Percentiles rank a stretch among this genome's conserved stretches.
phyloP scores from a whole-genome alignment of 1,284 basidiomycete species.

The Peniophora sp. region DNA sequence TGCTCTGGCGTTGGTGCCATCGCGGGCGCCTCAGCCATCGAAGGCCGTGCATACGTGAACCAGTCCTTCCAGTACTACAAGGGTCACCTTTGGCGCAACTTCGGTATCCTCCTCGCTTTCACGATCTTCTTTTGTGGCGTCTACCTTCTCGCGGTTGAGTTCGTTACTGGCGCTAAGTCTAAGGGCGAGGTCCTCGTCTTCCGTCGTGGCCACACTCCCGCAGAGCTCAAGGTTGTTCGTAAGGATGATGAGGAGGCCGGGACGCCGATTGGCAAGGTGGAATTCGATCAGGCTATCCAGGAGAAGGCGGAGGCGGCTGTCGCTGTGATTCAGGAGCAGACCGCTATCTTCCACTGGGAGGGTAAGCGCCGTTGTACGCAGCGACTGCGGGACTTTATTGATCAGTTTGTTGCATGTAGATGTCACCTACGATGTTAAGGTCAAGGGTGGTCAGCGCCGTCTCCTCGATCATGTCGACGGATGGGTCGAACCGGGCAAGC shows the following conservation, averaged over 20 bases:
- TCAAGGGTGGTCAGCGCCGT: conserved; percentile 58
- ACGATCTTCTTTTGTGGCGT: conserved; percentile 58
- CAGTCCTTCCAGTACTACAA: conserved; percentile 41
- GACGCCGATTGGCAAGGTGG: background rate
- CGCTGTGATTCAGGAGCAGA: conserved; percentile 4
- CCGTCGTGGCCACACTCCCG: conserved; percentile 27
- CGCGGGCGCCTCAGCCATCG: conserved; percentile 37
- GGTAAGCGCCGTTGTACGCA: conserved; percentile 34
- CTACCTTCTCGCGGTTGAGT: conserved; percentile 56
- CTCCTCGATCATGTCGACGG: conserved; percentile 81
- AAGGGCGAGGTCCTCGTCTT: conserved; percentile 40
- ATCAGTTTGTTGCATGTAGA: background rate
- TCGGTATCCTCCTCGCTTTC: conserved; percentile 52
- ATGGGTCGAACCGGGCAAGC: conserved; percentile 77
- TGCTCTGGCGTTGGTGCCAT: conserved; percentile 57
- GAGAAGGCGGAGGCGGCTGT: conserved; percentile 1
- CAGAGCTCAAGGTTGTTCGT: conserved; percentile 13
- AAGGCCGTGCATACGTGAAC: conserved; percentile 52
- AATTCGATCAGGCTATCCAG: background rate
- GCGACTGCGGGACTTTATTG: conserved; percentile 34
- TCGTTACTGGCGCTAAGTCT: conserved; percentile 36
- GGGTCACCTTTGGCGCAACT: conserved; percentile 52
- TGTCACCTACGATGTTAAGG: conserved; percentile 66
- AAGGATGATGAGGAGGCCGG: conserved; percentile 11
- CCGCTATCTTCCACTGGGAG: conserved; percentile 42